These are phyloP conservation scores for Babesia caballi DNA, from an alignment of 169 alveolate genomes.

Conservation along the genomic window DNA sequence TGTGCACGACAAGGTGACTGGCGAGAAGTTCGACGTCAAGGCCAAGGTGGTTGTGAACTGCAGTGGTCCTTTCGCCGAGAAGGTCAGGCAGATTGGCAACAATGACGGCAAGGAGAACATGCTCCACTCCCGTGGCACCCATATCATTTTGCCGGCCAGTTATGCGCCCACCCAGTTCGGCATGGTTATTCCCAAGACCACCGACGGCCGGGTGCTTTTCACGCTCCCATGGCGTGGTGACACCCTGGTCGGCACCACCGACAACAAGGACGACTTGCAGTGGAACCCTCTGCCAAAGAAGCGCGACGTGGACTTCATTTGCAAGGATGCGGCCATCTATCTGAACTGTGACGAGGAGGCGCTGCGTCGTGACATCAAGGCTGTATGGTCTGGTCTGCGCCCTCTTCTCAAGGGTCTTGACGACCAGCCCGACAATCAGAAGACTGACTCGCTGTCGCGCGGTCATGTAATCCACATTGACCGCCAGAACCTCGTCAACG, in stretches of 20 bases:
- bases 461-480: slow-evolving; percentile 87
- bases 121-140: slow-evolving; percentile 78
- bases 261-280: slow-evolving; percentile 74
- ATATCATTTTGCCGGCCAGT: slow-evolving; percentile 75
- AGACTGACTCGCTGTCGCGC: slow-evolving; percentile 84
- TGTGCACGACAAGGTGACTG: slow-evolving; percentile 77
- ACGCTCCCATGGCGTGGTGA: slow-evolving; percentile 83
- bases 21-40: slow-evolving; percentile 78
- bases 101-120: slow-evolving; percentile 57
- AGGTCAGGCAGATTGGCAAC: slow-evolving; percentile 67
- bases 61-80: slow-evolving; percentile 85
- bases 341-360: slow-evolving; percentile 64
- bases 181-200: slow-evolving; percentile 86
- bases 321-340: slow-evolving; percentile 74
- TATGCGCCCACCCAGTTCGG: slow-evolving; percentile 83
- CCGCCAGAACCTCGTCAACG: slow-evolving; percentile 81
- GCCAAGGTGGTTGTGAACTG: slow-evolving; percentile 88
- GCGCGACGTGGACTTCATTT: slow-evolving; percentile 81
- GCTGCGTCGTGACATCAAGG: slow-evolving; percentile 57
- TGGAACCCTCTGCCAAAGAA: slow-evolving; percentile 69
- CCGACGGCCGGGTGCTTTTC: slow-evolving; percentile 91
- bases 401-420: slow-evolving; percentile 50
- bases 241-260: slow-evolving; percentile 89
- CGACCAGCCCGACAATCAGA: slow-evolving; percentile 29
- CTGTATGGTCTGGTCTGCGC: slow-evolving; percentile 47